phyloP scores from a whole-genome alignment of 148 eudicot genomes.

The Simmondsia chinensis region DNA sequence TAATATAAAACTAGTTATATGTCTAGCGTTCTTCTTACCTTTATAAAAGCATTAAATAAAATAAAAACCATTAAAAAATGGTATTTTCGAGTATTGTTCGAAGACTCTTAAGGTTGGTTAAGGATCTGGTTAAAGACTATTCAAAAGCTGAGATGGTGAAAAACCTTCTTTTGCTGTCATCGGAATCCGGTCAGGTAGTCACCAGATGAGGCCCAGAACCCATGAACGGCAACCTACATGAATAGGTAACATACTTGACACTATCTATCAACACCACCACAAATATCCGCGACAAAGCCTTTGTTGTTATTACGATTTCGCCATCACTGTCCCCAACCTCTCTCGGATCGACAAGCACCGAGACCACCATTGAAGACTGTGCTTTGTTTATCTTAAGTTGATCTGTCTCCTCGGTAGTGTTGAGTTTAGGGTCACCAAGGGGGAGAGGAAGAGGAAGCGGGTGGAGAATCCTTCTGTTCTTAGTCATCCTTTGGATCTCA shows the following conservation, averaged over 20 bases:
- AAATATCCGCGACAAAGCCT: constrained; percentile 70
- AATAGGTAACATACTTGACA: constrained; percentile 92
- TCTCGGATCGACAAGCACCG: constrained; percentile 91
- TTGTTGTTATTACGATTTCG: constrained; percentile 60
- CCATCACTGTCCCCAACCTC: constrained; percentile 63
- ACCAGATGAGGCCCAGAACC: constrained; percentile 61
- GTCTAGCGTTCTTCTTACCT: no score
- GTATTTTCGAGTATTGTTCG: no score
- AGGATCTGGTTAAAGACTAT: no score
- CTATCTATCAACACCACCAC: constrained; percentile 94
- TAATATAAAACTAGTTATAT: no score
- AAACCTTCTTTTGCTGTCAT: no score
- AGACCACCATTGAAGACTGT: constrained; percentile 73
- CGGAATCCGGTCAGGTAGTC: constrained; percentile 28
- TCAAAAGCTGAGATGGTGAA: no score
- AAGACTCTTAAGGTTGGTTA: no score
- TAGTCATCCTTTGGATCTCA: constrained; percentile 58
- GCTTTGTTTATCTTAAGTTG: constrained; percentile 36
- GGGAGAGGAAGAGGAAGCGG: constrained; percentile 55
- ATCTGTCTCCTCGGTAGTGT: constrained; percentile 42
- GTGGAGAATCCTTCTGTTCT: constrained; percentile 75
- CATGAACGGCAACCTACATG: constrained; percentile 87
- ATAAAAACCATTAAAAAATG: no score
- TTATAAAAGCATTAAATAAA: no score
- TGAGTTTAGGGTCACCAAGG: constrained; percentile 29